These are phyloP conservation scores for Acacia confusa DNA, from an alignment of 306 rosid genomes.

Conservation along the genomic window DNA sequence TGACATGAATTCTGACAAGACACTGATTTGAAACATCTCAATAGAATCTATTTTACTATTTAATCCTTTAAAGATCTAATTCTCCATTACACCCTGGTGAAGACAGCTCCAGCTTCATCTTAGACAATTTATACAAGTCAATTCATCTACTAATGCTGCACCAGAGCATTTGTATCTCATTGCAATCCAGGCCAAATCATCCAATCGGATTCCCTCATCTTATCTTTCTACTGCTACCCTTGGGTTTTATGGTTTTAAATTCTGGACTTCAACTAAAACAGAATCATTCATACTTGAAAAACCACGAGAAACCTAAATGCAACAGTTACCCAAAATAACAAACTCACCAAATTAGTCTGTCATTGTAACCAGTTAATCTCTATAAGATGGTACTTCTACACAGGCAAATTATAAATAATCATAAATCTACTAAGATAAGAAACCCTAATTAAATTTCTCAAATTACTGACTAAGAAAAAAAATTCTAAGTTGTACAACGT, in stretches of 20 bases:
- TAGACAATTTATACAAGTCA: background rate
- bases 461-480: background rate
- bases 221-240: background rate
- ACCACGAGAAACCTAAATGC: background rate
- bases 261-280: background rate
- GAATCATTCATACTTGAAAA: background rate
- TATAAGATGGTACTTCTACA: background rate
- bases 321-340: background rate
- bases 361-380: background rate
- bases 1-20: conserved; percentile 9
- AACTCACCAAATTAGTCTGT: background rate
- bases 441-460: background rate
- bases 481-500: background rate
- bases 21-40: background rate
- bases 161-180: background rate
- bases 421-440: background rate
- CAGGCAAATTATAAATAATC: background rate
- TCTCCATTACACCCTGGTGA: background rate
- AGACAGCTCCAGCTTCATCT: background rate
- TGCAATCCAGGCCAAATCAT: background rate
- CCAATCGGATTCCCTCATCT: background rate
- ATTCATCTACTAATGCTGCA: no score
- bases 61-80: background rate
- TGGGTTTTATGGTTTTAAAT: background rate
- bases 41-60: background rate